Evolutionary conservation across 2,329 filamentous ascomycete genomes (phyloP).

Genomic region (Stemphylium lycopersici): DNA sequence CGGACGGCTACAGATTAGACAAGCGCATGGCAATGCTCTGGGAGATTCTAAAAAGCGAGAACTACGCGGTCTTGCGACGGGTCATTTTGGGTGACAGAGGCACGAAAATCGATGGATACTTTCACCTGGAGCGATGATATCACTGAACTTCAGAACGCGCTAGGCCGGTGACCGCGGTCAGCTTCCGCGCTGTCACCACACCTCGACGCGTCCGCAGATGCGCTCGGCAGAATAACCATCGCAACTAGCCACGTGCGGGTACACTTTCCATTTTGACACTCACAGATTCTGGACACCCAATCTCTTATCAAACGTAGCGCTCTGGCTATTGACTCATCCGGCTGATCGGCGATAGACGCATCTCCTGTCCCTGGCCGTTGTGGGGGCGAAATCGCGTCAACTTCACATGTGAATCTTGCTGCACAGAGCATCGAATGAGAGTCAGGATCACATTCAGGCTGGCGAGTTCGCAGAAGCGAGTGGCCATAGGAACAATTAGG

Average conservation of each 20-base stretch:
- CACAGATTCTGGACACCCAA: background rate
- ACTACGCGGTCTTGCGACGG: background rate
- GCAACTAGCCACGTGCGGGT: background rate
- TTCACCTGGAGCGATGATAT: conserved; percentile 26
- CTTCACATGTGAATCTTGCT: background rate
- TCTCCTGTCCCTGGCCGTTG: background rate
- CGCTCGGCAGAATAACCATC: background rate
- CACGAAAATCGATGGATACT: conserved; percentile 3
- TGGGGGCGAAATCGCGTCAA: background rate
- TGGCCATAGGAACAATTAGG: background rate
- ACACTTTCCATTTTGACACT: background rate
- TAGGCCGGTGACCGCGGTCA: conserved; percentile 20
- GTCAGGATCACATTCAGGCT: background rate
- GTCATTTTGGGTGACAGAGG: background rate
- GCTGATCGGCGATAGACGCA: background rate
- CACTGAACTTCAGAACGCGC: conserved; percentile 21
- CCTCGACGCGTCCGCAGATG: background rate
- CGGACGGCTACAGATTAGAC: background rate
- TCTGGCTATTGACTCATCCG: background rate
- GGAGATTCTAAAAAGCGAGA: background rate
- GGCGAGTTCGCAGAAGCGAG: background rate
- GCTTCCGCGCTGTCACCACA: conserved; percentile 10
- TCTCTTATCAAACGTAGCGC: background rate
- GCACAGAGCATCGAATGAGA: conserved; percentile 1
- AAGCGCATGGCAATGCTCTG: background rate